Evolutionary conservation across 169 alveolate species (phyloP), one percentile per base, ranked within the genome.

Genomic region (Cystoisospora suis): DNA sequence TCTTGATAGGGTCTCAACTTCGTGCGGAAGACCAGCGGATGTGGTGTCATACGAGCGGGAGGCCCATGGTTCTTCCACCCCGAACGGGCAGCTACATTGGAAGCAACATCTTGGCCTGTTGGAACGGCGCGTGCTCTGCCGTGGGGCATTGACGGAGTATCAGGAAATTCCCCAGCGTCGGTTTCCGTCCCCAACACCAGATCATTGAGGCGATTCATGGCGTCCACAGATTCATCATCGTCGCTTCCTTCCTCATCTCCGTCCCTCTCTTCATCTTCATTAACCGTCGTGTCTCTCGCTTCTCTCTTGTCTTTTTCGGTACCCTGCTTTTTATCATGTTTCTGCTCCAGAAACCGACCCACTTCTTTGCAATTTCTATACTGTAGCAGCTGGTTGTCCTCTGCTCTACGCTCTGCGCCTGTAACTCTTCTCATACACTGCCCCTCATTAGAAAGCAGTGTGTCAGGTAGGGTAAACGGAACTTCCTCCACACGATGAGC

Each of bases 1-100:
- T 83, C 87, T 69, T 92, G 94, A 44, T 92, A 92, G n/a, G 88
- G 94, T 75, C 94, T 91, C 46, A 92, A 80, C 34, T 69, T 83
- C 86, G 92, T 53, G 9, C 29, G 59, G 42, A 91, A 85, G n/a
- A 91, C 88, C 47, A 83, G 56, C 32, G 88, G 75, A 34, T 83
- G 69, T 15, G 93, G 91, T 49, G 58, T 53, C 23, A 83, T 47
- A 17, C 58, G 49, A 27, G 86, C 86, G 44, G 47, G 77, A 5
- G 23, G n/a, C n/a, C n/a, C n/a, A n/a, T n/a, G n/a, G n/a, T n/a
- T n/a, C n/a, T n/a, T n/a, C n/a, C n/a, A n/a, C n/a, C n/a, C n/a
- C n/a, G n/a, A n/a, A n/a, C n/a, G 12, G 69, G 9, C 70, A 12
- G 86, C 86, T 27, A 29, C 65, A 53, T 23, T 23, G 65, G 65